phyloP scores from a whole-genome alignment of 257 asterid genomes.

The Datura wrightii region DNA sequence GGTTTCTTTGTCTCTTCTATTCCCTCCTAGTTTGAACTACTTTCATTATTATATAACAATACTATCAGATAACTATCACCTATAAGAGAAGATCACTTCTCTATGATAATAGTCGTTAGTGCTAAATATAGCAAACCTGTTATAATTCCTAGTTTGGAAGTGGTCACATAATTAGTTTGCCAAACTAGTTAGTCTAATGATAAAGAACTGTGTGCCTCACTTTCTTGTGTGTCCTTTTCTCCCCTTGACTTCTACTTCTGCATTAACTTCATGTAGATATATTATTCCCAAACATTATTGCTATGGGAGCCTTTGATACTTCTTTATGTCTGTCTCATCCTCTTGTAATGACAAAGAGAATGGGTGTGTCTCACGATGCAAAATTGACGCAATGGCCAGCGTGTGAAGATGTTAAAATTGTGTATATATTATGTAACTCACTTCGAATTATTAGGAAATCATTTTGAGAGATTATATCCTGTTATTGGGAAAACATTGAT shows the following conservation, averaged over 20 bases:
- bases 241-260: not conserved
- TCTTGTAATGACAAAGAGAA: not conserved
- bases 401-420: not conserved
- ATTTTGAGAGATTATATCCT: not conserved
- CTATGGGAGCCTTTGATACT: not conserved
- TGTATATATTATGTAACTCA: not conserved
- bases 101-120: not conserved
- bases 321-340: slow-evolving; percentile 10
- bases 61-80: slow-evolving; percentile 9
- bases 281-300: slow-evolving; percentile 1
- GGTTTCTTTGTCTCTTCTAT: not conserved
- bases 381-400: slow-evolving; percentile 5
- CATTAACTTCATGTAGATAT: not conserved
- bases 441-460: not conserved
- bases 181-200: slow-evolving; percentile 13
- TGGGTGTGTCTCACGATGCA: not conserved
- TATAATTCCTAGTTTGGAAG: slow-evolving; percentile 1
- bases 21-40: not conserved
- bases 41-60: not conserved
- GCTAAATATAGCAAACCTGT: not conserved
- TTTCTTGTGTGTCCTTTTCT: not conserved
- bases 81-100: slow-evolving; percentile 8
- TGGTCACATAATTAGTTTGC: not conserved
- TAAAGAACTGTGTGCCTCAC: not conserved
- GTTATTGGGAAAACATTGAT: not conserved